Evolutionary conservation across 108 stramenopile species (phyloP), one percentile per base, ranked within the genome.

Genomic region (Asterionellopsis glacialis): DNA sequence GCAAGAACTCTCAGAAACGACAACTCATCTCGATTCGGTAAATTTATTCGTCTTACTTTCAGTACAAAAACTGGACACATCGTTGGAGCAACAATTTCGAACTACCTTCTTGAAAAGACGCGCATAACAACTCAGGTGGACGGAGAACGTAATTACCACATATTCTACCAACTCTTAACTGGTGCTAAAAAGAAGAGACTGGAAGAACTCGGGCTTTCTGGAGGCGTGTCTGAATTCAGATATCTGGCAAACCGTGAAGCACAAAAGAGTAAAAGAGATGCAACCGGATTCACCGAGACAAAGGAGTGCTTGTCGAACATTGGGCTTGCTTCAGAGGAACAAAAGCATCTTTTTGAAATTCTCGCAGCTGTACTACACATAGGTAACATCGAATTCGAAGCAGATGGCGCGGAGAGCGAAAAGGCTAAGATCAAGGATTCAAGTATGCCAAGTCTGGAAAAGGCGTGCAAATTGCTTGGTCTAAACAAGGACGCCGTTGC

Each of bases 111-210:
- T 42, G 97, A 98, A 69, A 96, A 96, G 62, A 91, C 93, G 6
- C 87, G 97, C 40, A 95, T 98, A 59, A 83, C 87, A 18, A 68
- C 73, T 24, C 97, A 95, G 64, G 80, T 78, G 22, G 87, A 88
- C 40, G 97, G 97, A 4, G 98, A 99, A 69, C 69, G 97, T 25
- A 97, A 97, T 65, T 99, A 96, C 77, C 98, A 99, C 75, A 88
- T 98, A 26, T 99, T 99, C 68, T 99, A 99, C 66, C 96, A 98
- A 76, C 65, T 97, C 11, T 72, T 96, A 43, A 73, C 87, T 0
- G 82, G 90, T 3, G 85, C 72, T 11, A 47, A 69, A 13, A 69
- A 77, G 19, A 76, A 75, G 24, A 53, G 72, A 9, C 69, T 83
- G 11, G 43, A 73, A 28, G 74, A 84, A 45, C 68, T 94, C 11